These are phyloP conservation scores for Plasmodium gallinaceum DNA, from an alignment of 169 alveolate genomes.

Conservation along the genomic window DNA sequence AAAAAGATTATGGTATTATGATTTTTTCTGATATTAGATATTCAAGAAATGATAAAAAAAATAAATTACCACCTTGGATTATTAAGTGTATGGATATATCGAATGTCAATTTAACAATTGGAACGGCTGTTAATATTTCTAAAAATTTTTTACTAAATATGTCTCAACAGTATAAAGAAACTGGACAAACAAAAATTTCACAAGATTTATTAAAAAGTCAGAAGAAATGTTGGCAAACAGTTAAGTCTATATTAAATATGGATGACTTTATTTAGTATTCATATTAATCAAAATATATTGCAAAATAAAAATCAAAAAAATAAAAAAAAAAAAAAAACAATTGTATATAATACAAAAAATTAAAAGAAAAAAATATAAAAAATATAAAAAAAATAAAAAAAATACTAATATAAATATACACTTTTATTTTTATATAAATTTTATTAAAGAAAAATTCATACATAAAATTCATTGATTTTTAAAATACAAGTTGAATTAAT, in stretches of 20 bases:
- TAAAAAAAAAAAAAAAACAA: neutral
- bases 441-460: too few relatives aligned
- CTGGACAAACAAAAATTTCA: constrained; percentile 82
- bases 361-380: too few relatives aligned
- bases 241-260: constrained; percentile 67
- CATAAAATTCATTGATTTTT: too few relatives aligned
- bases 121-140: constrained; percentile 88
- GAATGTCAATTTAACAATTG: constrained; percentile 86
- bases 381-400: too few relatives aligned
- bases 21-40: constrained; percentile 93
- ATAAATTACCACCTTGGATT: constrained; percentile 93
- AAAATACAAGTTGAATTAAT: too few relatives aligned
- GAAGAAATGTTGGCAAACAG: constrained; percentile 81
- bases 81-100: constrained; percentile 88
- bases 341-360: too few relatives aligned
- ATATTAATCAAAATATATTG: too few relatives aligned
- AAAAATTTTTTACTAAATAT: constrained; percentile 81
- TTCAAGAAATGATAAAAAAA: constrained; percentile 88
- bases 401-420: too few relatives aligned
- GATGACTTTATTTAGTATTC: constrained; percentile 23
- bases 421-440: too few relatives aligned
- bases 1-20: constrained; percentile 95
- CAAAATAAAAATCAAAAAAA: too few relatives aligned
- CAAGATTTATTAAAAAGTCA: constrained; percentile 79
- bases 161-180: constrained; percentile 85